A percentile compares a stretch with the other conserved stretches of the same genome.
Evolutionary conservation across 176 grass and related monocot genomes (phyloP).

Genomic region (Metroxylon sagu): DNA sequence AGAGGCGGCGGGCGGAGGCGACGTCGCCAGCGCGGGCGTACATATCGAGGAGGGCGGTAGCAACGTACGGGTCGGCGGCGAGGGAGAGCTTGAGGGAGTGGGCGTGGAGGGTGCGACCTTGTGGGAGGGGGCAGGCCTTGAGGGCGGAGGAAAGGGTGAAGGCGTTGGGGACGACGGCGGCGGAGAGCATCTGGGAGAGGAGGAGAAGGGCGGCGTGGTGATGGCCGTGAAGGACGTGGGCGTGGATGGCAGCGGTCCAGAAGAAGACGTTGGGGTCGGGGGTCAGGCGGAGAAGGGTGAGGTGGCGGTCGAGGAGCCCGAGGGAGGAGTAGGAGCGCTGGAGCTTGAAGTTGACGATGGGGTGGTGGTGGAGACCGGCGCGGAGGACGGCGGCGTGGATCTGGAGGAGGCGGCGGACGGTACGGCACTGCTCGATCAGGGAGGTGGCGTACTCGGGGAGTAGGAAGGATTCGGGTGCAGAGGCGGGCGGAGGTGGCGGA

Average conservation of each 20-base stretch:
- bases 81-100: slow-evolving; percentile 67
- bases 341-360: slow-evolving; percentile 56
- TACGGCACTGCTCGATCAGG: slow-evolving; percentile 43
- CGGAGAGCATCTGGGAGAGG: slow-evolving; percentile 64
- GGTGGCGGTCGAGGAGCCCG: slow-evolving; percentile 37
- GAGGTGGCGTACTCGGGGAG: slow-evolving; percentile 25
- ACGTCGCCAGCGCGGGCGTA: slow-evolving; percentile 65
- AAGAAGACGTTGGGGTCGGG: slow-evolving; percentile 47
- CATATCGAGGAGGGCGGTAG: slow-evolving; percentile 80
- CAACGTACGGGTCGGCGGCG: slow-evolving; percentile 47
- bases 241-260: slow-evolving; percentile 70
- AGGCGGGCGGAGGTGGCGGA: not conserved
- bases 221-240: slow-evolving; percentile 55
- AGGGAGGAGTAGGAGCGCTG: slow-evolving; percentile 61
- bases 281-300: slow-evolving; percentile 48
- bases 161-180: slow-evolving; percentile 41
- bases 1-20: slow-evolving; percentile 55
- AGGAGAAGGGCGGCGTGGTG: slow-evolving; percentile 47
- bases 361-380: slow-evolving; percentile 34
- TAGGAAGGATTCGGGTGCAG: slow-evolving; percentile 2
- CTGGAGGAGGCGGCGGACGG: slow-evolving; percentile 35
- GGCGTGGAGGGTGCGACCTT: slow-evolving; percentile 59
- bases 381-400: slow-evolving; percentile 61
- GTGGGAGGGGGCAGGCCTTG: slow-evolving; percentile 41
- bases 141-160: slow-evolving; percentile 65